Evolutionary conservation across 2,329 filamentous ascomycete genomes (phyloP), one percentile per base, ranked within the genome.

Genomic region (Neofusicoccum laricinum): DNA sequence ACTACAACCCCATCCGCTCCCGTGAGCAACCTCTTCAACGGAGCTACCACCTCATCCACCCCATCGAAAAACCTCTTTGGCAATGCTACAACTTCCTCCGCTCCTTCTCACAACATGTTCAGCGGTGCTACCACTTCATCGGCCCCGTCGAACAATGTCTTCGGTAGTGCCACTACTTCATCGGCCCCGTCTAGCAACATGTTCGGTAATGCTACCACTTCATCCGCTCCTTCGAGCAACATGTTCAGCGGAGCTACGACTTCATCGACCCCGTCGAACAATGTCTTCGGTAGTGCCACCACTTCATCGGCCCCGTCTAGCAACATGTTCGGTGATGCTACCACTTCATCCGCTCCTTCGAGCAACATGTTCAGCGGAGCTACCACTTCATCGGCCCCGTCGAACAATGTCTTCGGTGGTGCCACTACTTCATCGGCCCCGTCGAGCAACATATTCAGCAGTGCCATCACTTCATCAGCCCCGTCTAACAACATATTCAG

Each of bases 101-200:
- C 58, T 41, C 62, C 51, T 19, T n/a, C 62, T 8, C 41, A 19
- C n/a, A 64, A 64, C 50, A 12, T 43, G 3, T 63, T 63, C 40
- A 51, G 61, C 30, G 21, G 17, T 15, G 6, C 41, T 17, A 36
- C 40, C 17, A 46, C 38, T n/a, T 55, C 50, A 7, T 17, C 38
- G 21, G 61, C 48, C 25, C 49, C 61, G 11, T 34, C 61, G 3
- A 32, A 25, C n/a, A 48, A 55, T 15, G 12, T 25, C 12, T 55
- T 63, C 32, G 32, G 49, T 30, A 36, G 32, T 15, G n/a, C 41
- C n/a, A 36, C 32, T 4, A 49, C 40, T 32, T 55, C 43, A 14
- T 34, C 49, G 17, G 40, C 49, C 15, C 61, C 61, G 7, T n/a
- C 61, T 11, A 32, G 11, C 38, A 55, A 46, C 17, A 12, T 30